Evolutionary conservation across 305 asterid species (phyloP).

Genomic region (Monarda citriodora): DNA sequence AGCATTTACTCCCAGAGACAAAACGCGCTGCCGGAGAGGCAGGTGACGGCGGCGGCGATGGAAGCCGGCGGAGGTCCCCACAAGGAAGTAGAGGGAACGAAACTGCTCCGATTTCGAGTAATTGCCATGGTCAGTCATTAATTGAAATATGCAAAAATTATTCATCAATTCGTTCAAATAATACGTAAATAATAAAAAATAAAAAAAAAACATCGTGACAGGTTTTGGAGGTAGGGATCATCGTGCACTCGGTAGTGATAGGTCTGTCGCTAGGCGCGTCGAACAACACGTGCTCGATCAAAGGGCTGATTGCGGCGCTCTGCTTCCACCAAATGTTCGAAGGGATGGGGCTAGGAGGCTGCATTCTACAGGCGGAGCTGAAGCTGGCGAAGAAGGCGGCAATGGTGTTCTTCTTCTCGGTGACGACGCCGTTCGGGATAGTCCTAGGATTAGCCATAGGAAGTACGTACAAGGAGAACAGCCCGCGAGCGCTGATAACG

Average conservation of each 20-base stretch:
- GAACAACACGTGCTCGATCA: conserved; percentile 60
- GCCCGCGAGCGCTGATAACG: conserved; percentile 45
- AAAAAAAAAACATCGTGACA: too few species aligned
- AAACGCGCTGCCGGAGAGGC: conserved; percentile 18
- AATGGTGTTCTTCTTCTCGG: conserved; percentile 70
- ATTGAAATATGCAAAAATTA: too few species aligned
- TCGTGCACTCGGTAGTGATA: conserved; percentile 81
- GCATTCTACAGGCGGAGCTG: conserved; percentile 74
- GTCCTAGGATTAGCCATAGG: conserved; percentile 53
- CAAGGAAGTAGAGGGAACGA: conserved; percentile 33
- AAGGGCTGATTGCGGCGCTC: conserved; percentile 73
- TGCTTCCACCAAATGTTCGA: conserved; percentile 94
- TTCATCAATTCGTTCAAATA: too few species aligned
- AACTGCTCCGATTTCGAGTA: conserved; percentile 59
- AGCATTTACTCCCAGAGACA: conserved; percentile 47
- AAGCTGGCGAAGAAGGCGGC: conserved; percentile 34
- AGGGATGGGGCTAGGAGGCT: conserved; percentile 95
- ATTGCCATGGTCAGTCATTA: conserved; percentile 74
- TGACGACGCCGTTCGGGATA: conserved; percentile 85
- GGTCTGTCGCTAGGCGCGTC: conserved; percentile 81
- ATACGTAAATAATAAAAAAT: too few species aligned
- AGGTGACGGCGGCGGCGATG: not conserved
- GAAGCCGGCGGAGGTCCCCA: conserved; percentile 13
- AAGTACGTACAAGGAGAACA: conserved; percentile 41
- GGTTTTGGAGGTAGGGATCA: conserved; percentile 75